These are phyloP conservation scores for Cercospora beticola DNA, from an alignment of 2,329 filamentous ascomycete genomes.

Conservation along the genomic window DNA sequence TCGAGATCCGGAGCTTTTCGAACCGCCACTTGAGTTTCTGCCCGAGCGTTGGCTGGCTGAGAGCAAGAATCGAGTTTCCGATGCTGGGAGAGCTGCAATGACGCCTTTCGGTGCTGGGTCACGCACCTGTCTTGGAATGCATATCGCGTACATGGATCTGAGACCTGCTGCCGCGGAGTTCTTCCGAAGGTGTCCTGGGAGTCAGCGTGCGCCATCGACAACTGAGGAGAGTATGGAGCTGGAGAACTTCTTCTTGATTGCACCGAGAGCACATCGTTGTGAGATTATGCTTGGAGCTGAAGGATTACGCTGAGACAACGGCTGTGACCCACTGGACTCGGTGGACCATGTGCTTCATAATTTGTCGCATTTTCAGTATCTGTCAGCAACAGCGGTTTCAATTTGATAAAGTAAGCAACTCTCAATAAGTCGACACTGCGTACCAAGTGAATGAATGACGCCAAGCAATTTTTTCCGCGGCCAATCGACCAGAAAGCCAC, in stretches of 20 bases:
- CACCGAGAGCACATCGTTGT: constrained; percentile 33
- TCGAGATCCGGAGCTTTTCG: constrained; percentile 29
- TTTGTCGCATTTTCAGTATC: too few relatives aligned
- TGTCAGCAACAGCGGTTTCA: too few relatives aligned
- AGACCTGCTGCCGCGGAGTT: constrained; percentile 32
- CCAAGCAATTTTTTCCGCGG: too few relatives aligned
- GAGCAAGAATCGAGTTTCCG: constrained; percentile 14
- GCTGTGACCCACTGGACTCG: too few relatives aligned
- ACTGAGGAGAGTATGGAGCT: constrained; percentile 34
- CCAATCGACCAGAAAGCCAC: too few relatives aligned
- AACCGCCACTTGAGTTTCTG: constrained; percentile 31
- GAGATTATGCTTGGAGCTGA: constrained; percentile 22
- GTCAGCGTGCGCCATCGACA: constrained; percentile 25
- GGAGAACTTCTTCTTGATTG: constrained; percentile 38
- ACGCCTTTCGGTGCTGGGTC: constrained; percentile 35
- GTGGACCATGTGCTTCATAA: too few relatives aligned
- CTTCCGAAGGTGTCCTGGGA: constrained; percentile 29
- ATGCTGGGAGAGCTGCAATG: constrained; percentile 29
- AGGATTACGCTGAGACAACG: too few relatives aligned
- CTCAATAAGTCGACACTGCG: too few relatives aligned
- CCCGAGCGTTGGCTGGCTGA: constrained; percentile 27
- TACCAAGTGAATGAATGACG: too few relatives aligned
- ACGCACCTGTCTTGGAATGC: constrained; percentile 33
- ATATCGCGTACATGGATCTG: constrained; percentile 37
- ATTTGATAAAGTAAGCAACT: too few relatives aligned